Conservation (phyloP, 768 basidiomycete species). For the Rhodosporidiobolus sp. region DNA sequence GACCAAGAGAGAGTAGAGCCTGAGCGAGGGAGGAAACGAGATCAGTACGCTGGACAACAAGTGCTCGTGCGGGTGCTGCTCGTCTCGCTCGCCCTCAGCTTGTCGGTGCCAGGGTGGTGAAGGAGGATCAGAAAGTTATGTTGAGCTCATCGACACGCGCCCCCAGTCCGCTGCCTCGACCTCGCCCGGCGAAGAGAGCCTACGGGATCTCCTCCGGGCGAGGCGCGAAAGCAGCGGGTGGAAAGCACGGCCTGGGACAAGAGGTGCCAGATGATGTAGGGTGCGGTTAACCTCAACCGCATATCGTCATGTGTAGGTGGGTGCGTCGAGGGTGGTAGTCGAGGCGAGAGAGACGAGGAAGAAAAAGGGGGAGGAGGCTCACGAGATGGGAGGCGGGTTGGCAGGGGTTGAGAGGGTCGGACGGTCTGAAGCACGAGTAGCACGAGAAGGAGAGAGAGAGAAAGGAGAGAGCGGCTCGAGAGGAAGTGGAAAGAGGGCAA, state of each 20-base stretch:
- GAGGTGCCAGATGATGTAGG: slow-evolving; percentile 32
- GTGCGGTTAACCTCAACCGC: slow-evolving; percentile 2
- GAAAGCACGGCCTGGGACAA: neutral
- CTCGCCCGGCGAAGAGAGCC: slow-evolving; percentile 9
- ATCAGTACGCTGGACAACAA: no score
- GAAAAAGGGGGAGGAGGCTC: neutral
- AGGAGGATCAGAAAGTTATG: slow-evolving; percentile 8
- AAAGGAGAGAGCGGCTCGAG: no score
- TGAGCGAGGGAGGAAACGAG: no score
- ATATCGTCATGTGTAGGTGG: slow-evolving; percentile 22
- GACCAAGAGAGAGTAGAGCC: no score
- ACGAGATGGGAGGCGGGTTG: neutral
- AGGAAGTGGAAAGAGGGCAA: no score
- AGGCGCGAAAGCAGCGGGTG: neutral
- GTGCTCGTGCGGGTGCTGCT: no score
- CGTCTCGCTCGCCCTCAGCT: no score
- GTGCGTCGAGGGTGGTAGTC: neutral
- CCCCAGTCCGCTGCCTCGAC: neutral
- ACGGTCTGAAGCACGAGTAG: no score
- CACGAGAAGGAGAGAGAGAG: no score
- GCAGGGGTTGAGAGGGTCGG: no score
- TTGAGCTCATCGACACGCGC: neutral
- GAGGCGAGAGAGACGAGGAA: no score
- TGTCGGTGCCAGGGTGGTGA: neutral
- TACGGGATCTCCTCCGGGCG: slow-evolving; percentile 18